Base-by-base conservation (phyloP, 108 stramenopile species). In the Stephanodiscus minutulus region DNA sequence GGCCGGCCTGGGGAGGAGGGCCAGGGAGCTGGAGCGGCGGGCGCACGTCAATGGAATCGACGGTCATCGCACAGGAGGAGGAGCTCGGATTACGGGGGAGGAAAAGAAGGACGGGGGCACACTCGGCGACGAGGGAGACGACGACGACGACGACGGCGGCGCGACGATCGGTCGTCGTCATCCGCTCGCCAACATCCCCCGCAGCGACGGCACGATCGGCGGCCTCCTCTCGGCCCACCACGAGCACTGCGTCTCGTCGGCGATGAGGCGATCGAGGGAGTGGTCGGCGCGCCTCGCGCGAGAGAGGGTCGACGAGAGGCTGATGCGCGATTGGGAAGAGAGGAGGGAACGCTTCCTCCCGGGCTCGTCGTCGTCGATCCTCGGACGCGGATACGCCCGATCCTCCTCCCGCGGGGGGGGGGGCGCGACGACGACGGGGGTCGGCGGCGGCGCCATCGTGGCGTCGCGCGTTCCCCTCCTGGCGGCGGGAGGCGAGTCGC, bases 1-100 rank as follows among this genome's bases (percentile, higher is more conserved):
- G 24, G 77, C 73, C n/a, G 41, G 33, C 4, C 54, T 79, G 61
- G 77, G 77, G 35, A 65, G 77, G 12, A 9, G 20, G 7, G 77
- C 73, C 5, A 54, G 77, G 5, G 77, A 78, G 29, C 56, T 78
- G 24, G 77, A 73, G 35, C 39, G 27, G 21, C 33, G 74, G 12
- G 11, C 31, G 7, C 29, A 17, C 22, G 35, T 47, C 24, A n/a
- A n/a, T n/a, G 65, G 18, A 31, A 29, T 29, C 28, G 22, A 20
- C 24, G 31, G 35, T 37, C 44, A 9, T 36, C 36, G 44, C 20
- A 11, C 20, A 17, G 46, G 60, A 2, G 58, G 65, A n/a, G 60
- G 71, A n/a, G 29, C 1, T 44, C 31, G 35, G 28, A n/a, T n/a
- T n/a, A n/a, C n/a, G n/a, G n/a, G 36, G 29, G 59, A 60, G 29